Evolutionary conservation across 208 protist genomes (phyloP), one percentile per base, ranked within the genome.

Genomic region (Acanthamoeba royreba): DNA sequence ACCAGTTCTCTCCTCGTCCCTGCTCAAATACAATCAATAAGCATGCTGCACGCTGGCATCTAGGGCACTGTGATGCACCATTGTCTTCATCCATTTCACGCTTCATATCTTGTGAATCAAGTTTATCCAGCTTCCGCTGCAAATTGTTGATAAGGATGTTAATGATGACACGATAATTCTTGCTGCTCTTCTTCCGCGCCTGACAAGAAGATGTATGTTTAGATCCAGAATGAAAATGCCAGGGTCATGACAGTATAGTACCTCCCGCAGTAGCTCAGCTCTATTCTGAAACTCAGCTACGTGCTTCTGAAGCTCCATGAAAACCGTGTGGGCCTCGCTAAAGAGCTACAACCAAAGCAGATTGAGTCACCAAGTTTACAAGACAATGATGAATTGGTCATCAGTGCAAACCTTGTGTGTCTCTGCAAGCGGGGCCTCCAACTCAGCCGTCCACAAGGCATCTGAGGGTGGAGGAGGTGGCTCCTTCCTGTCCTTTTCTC

Each of bases 121-220:
- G 74, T 33, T 45, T 19, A 11, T 47, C 42, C 74, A 85, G 74
- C 42, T 53, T 47, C 74, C 35, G 74, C 43, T 85, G 74, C 42
- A 85, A 33, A 25, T 85, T 85, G 74, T 85, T 85, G 74, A 85
- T 85, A 22, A 85, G 7, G 74, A 85, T 85, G 25, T 47, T 53
- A 31, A 85, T 85, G 43, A 85, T 45, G 25, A 53, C 74, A 7
- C 74, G 74, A 53, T 85, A 85, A 28, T 85, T 52, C 43, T 85
- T 85, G 74, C 74, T 85, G 74, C 74, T 85, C 74, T 85, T 85
- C 74, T 85, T 85, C 9, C 43, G 43, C 25, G 74, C 74, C 61
- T 72, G 61, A 77, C 7, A 42, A 77, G 33, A 28, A 19, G 55
- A 66, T n/a, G 1, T 22, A 66, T 8, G 8, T 33, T 11, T 38